A percentile compares a stretch with the other conserved stretches of the same genome.
phyloP scores from a whole-genome alignment of 192 early-diverging fungal species.

The Backusella morwellensis region DNA sequence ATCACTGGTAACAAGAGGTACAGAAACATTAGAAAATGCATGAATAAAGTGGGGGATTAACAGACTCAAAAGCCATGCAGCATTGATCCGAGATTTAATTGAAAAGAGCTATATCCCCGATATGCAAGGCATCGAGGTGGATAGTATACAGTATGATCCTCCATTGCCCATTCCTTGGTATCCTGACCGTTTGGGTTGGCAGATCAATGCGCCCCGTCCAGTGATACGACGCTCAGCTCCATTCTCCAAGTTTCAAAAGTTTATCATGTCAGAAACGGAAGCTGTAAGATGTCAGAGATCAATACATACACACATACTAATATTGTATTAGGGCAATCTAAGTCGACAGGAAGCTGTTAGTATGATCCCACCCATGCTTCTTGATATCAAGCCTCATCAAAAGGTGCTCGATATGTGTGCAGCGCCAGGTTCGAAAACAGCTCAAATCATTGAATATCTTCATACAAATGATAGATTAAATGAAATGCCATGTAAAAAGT shows the following conservation, averaged over 20 bases:
- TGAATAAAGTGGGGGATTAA: too few species aligned
- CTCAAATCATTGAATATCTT: conserved; percentile 82
- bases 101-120: conserved; percentile 52
- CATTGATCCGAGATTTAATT: conserved; percentile 71
- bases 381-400: conserved; percentile 88
- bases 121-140: conserved; percentile 55
- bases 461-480: conserved; percentile 59
- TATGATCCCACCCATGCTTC: conserved; percentile 93
- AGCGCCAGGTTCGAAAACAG: conserved; percentile 97
- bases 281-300: conserved; percentile 37
- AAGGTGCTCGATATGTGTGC: conserved; percentile 89
- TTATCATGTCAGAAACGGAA: conserved; percentile 96
- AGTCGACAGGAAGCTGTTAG: conserved; percentile 94
- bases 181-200: conserved; percentile 90
- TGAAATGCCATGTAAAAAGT: conserved; percentile 45
- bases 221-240: conserved; percentile 74
- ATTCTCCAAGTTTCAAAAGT: conserved; percentile 84
- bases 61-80: conserved; percentile 48
- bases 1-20: conserved; percentile 87
- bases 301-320: background rate
- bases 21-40: background rate
- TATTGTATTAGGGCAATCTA: conserved; percentile 74
- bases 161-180: conserved; percentile 86
- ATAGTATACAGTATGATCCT: conserved; percentile 71
- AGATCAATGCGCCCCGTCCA: conserved; percentile 70